Percentiles rank a stretch among this genome's conserved stretches.
These are phyloP conservation scores for Mucor ambiguus DNA, from an alignment of 371 early-diverging fungal species.

Conservation along the genomic window DNA sequence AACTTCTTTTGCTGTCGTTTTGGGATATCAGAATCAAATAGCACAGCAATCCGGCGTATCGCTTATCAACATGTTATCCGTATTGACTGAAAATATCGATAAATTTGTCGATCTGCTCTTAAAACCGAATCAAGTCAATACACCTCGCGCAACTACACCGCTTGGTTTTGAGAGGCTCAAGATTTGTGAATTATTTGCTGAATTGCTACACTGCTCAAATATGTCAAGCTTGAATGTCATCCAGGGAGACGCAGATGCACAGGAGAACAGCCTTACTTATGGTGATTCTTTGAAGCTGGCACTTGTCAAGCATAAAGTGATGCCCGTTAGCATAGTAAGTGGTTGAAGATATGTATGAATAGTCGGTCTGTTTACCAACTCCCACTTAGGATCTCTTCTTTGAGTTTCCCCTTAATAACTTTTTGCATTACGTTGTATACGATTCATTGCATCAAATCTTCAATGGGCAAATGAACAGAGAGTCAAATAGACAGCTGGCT, in stretches of 20 bases:
- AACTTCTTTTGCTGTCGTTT: conserved; percentile 10
- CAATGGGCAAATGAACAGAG: conserved; percentile 72
- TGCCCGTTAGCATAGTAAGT: conserved; percentile 57
- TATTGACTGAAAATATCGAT: conserved; percentile 69
- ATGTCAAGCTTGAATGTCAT: conserved; percentile 67
- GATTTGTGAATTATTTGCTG: conserved; percentile 95
- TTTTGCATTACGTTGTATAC: conserved; percentile 93
- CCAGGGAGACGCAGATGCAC: conserved; percentile 8
- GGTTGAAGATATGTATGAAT: neutral
- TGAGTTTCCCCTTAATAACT: conserved; percentile 91
- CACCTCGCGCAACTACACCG: conserved; percentile 52
- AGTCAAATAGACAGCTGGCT: conserved; percentile 66
- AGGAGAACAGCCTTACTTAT: conserved; percentile 32
- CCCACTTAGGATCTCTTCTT: conserved; percentile 74
- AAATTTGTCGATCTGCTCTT: conserved; percentile 68
- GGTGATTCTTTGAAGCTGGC: conserved; percentile 73
- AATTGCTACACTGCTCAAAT: conserved; percentile 84
- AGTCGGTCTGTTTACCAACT: neutral
- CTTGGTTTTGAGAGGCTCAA: conserved; percentile 91
- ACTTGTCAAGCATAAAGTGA: conserved; percentile 63
- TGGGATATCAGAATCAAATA: conserved; percentile 25
- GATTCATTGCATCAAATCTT: conserved; percentile 95
- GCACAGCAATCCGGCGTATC: conserved; percentile 40
- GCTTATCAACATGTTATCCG: conserved; percentile 77
- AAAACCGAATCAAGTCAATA: conserved; percentile 39